Evolutionary conservation across 2,329 filamentous ascomycete species (phyloP).

Genomic region (Alternaria longipes): DNA sequence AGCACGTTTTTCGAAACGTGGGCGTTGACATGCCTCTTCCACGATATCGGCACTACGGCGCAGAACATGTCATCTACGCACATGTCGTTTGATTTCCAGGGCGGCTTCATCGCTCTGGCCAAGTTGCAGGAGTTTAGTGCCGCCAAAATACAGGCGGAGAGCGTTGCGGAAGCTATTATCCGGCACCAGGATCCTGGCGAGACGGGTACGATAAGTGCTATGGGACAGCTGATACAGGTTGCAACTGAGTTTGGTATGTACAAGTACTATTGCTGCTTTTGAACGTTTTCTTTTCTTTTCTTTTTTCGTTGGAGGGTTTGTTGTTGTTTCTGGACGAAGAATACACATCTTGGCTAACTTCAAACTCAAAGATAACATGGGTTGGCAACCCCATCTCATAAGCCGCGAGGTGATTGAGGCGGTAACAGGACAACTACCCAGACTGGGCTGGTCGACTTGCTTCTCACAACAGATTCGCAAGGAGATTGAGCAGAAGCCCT

Average conservation of each 20-base stretch:
- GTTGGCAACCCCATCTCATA: conserved; percentile 5
- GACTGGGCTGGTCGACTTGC: conserved; percentile 3
- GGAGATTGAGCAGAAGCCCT: conserved; percentile 6
- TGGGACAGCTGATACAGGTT: conserved; percentile 9
- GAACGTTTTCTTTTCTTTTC: no score
- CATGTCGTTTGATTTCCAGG: conserved; percentile 11
- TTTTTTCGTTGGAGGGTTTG: no score
- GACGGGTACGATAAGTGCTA: not conserved
- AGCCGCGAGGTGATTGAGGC: not conserved
- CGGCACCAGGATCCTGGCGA: conserved; percentile 9
- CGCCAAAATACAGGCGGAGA: conserved; percentile 2
- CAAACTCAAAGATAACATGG: not conserved
- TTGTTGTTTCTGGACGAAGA: no score
- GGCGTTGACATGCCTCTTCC: conserved; percentile 8
- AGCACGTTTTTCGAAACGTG: conserved; percentile 7
- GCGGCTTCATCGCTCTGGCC: conserved; percentile 3
- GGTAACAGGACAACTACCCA: not conserved
- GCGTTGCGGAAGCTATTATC: conserved; percentile 9
- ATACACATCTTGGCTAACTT: not conserved
- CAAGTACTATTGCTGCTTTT: no score
- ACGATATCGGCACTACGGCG: conserved; percentile 8
- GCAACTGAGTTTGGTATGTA: conserved; percentile 8
- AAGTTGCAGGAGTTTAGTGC: conserved; percentile 4
- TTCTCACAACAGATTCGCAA: not conserved
- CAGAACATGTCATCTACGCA: conserved; percentile 3